Evolutionary conservation across 441 rosid genomes (phyloP), one percentile per base, ranked within the genome.

Genomic region (Corymbia citriodora): DNA sequence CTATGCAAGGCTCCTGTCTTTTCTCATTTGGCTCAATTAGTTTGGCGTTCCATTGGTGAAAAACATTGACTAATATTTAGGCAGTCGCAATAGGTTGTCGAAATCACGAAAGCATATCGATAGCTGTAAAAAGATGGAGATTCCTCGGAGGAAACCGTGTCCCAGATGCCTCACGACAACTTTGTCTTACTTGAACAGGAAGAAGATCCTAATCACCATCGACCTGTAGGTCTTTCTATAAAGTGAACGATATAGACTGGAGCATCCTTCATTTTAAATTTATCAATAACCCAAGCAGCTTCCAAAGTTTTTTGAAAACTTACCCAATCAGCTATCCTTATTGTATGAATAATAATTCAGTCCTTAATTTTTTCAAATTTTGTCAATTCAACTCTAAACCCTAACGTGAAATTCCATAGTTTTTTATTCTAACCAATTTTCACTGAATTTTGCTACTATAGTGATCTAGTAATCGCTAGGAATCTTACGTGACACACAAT

Each of bases 401-500:
- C 33, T 70, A 31, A 10, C 17, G 19, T 3, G 5, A 17, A 70
- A 70, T 17, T 17, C 3, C 13, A 31, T 16, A 31, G 2, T 4
- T n/a, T 0, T 0, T 65, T 36, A 16, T 70, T 70, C 19, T 19
- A 2, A 8, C 9, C 15, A 36, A 72, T 72, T 72, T 72, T 72
- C 27, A 0, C 14, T 0, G 0, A 1, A 21, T 5, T 72, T 72
- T 2, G 25, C 13, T 19, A 4, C 40, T 0, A 0, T 11, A 5
- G 16, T 6, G 5, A 5, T 40, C 1, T 13, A 0, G 16, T 7
- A 21, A 45, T 40, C 1, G 3, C 9, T 6, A 13, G 5, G 29
- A 15, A 6, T 9, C 25, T 36, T 10, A 33, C 0, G 1, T 33
- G 23, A 6, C 25, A 19, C 14, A 74, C 0, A 2, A 12, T 6